A percentile compares a stretch with the other conserved stretches of the same genome.
These are phyloP conservation scores for Cladobotryum protrusum DNA, from an alignment of 2,329 filamentous ascomycete species.

Conservation along the genomic window DNA sequence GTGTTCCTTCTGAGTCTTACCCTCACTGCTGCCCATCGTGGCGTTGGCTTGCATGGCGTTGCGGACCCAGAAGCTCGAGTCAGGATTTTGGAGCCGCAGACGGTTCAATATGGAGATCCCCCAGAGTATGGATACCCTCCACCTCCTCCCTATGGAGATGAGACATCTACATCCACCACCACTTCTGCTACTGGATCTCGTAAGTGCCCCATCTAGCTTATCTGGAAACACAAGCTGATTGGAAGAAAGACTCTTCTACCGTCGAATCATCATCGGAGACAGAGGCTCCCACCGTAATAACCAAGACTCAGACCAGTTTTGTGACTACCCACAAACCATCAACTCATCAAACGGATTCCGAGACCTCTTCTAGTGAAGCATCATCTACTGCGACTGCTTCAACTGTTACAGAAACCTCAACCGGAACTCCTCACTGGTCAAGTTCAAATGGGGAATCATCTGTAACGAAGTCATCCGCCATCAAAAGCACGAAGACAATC, in stretches of 20 bases:
- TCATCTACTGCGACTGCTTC: conserved; percentile 2
- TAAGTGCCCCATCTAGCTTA: conserved; percentile 1
- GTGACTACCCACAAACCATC: not conserved
- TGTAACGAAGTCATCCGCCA: not conserved
- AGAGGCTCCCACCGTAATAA: not conserved
- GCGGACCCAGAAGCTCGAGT: not conserved
- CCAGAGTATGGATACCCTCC: conserved; percentile 13
- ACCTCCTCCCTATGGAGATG: conserved; percentile 17
- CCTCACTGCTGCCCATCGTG: conserved; percentile 1
- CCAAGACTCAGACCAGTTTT: conserved; percentile 4
- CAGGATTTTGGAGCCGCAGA: conserved; percentile 9
- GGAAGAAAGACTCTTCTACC: not conserved
- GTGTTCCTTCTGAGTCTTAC: conserved; percentile 14
- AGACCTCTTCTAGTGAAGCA: not conserved
- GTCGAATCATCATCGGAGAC: conserved; percentile 4
- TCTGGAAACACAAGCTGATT: not conserved
- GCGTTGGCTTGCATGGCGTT: not conserved
- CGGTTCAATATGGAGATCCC: conserved; percentile 14
- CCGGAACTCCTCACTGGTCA: not conserved
- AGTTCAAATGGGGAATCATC: not conserved
- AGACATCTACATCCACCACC: conserved; percentile 7
- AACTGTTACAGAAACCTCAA: not conserved
- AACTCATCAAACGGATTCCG: not conserved
- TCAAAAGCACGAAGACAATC: conserved; percentile 1
- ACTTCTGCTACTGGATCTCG: conserved; percentile 4